Base-by-base conservation (phyloP, 768 basidiomycete species). In the Hortiboletus flavorubellus region DNA sequence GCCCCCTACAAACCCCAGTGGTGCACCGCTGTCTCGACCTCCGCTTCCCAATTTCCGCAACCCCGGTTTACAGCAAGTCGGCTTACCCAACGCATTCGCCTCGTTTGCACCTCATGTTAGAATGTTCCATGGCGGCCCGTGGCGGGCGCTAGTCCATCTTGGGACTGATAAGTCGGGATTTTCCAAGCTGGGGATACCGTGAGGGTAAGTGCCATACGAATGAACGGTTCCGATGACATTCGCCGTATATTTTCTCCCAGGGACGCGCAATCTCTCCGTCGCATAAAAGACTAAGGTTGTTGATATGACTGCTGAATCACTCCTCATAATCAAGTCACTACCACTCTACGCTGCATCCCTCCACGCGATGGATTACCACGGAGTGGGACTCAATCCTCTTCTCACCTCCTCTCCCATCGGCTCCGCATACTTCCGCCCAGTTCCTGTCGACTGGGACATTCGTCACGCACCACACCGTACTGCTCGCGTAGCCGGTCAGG, bases 361-460 rank as follows among this genome's bases (percentile, higher is more conserved):
- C 46, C 23, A 12, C 46, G 51, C 31, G n/a, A 65, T 59, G 60
- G 56, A 57, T 23, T 51, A 53, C 33, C 66, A 65, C 5, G 31
- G 2, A 34, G 55, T 59, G 29, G 33, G 6, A 11, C 51, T 72
- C 15, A 62, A 59, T 31, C 29, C 55, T 14, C 60, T 70, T 8
- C 54, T 70, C 55, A 33, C 39, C 8, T 47, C 59, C 2, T 26
- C 60, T 8, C 31, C 54, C 31, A 42, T 58, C 9, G 62, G 65
- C 18, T 52, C 60, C 4, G 53, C 46, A 10, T 12, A 54, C 53
- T 44, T 30, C 16, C 51, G 14, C 29, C 58, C 55, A n/a, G 54
- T 61, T 46, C 66, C 63, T 10, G 54, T 83, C 37, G 54, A 75
- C 15, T 85, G 83, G 83, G 82, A 85, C 62, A 42, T 80, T 42